A percentile compares a stretch with the other conserved stretches of the same genome.
Conservation (phyloP, 1,284 basidiomycete species). For the Termitomyces sp. region DNA sequence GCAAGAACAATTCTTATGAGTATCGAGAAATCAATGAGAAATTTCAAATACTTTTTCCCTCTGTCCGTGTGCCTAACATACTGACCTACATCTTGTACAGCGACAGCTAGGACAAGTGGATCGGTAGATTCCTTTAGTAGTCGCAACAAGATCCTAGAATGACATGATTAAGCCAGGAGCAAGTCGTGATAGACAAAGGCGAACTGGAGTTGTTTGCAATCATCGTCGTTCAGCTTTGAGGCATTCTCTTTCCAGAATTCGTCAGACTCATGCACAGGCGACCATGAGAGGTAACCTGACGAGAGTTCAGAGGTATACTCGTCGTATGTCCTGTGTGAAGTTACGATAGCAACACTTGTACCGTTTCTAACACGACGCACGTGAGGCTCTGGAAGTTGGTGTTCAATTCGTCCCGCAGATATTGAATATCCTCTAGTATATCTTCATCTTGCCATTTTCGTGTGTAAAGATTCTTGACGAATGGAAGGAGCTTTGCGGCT, state of each 20-base stretch:
- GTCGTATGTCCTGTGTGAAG: slow-evolving; percentile 75
- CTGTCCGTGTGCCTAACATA: slow-evolving; percentile 88
- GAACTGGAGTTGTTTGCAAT: slow-evolving; percentile 78
- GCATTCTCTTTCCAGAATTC: slow-evolving; percentile 99
- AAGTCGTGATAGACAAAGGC: background rate
- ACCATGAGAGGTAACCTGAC: slow-evolving; percentile 90
- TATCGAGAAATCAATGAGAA: background rate
- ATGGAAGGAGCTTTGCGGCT: slow-evolving; percentile 81
- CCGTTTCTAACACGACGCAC: slow-evolving; percentile 38
- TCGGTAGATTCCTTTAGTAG: slow-evolving; percentile 71
- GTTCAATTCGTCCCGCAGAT: slow-evolving; percentile 78
- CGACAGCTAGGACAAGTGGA: slow-evolving; percentile 78
- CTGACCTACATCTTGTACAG: slow-evolving; percentile 89
- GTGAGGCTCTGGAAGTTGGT: slow-evolving; percentile 84
- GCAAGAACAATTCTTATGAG: slow-evolving; percentile 1
- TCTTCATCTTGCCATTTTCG: slow-evolving; percentile 96
- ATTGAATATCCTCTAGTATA: slow-evolving; percentile 87
- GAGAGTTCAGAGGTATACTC: slow-evolving; percentile 91
- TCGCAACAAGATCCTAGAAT: slow-evolving; percentile 61
- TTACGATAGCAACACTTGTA: background rate
- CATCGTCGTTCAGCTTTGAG: slow-evolving; percentile 74
- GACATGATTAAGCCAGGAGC: background rate
- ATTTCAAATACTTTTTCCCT: slow-evolving; percentile 73
- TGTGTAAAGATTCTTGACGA: slow-evolving; percentile 76
- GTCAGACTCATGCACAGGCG: slow-evolving; percentile 93